phyloP scores from a whole-genome alignment of 345 rosid species.

The Eucalyptus pumila region DNA sequence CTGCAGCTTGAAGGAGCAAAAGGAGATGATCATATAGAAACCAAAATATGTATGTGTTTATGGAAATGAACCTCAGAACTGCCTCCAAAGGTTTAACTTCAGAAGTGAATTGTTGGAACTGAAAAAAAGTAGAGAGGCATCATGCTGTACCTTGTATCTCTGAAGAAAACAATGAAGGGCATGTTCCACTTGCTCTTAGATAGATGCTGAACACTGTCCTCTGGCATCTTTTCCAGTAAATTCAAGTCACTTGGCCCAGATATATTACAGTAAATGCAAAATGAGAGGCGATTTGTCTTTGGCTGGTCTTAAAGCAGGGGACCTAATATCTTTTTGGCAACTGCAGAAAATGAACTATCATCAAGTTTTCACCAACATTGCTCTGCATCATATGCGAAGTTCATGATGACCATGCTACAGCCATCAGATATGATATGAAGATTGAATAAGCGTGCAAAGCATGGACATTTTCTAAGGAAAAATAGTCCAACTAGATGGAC shows the following conservation, averaged over 20 bases:
- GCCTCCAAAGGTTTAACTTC: background rate
- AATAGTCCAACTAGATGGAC: background rate
- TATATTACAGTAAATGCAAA: background rate
- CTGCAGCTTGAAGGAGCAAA: background rate
- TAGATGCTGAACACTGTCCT: background rate
- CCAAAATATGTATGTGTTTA: background rate
- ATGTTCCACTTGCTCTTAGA: constrained; percentile 12
- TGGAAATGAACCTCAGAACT: background rate
- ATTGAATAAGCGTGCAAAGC: background rate
- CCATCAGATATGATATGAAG: background rate
- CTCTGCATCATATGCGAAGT: background rate
- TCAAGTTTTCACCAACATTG: background rate
- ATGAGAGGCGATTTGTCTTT: background rate
- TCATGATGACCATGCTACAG: background rate
- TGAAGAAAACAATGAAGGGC: constrained; percentile 59
- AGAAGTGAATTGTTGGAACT: background rate
- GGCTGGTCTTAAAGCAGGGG: background rate
- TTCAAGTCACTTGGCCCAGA: background rate
- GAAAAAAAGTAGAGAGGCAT: background rate
- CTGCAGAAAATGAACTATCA: background rate
- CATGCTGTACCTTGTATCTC: constrained; percentile 44
- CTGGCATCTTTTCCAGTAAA: background rate
- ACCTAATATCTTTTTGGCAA: background rate
- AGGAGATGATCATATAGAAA: background rate
- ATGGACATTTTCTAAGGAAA: background rate